These are phyloP conservation scores for Candida tetrigidarum DNA, from an alignment of 1,139 yeast species.

Conservation along the genomic window DNA sequence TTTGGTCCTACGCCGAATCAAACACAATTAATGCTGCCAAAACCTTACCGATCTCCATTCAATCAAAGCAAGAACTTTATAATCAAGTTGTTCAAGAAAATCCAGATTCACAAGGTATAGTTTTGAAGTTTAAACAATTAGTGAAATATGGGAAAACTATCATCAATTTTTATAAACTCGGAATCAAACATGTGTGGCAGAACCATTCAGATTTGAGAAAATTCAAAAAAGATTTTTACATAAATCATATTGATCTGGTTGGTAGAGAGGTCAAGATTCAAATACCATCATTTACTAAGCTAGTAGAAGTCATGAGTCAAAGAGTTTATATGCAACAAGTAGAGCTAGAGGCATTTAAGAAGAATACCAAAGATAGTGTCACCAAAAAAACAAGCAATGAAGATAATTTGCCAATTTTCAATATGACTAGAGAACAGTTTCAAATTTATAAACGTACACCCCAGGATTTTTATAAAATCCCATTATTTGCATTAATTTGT, in stretches of 20 bases:
- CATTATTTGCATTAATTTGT: constrained; percentile 62
- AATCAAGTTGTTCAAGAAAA: constrained; percentile 28
- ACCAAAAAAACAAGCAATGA: constrained; percentile 20
- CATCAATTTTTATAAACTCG: constrained; percentile 53
- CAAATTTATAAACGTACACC: constrained; percentile 62
- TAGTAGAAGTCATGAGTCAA: constrained; percentile 41
- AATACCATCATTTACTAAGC: constrained; percentile 29
- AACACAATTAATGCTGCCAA: constrained; percentile 33
- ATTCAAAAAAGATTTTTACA: constrained; percentile 25
- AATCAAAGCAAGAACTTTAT: constrained; percentile 34
- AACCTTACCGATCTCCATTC: constrained; percentile 43
- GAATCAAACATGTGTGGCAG: constrained; percentile 55
- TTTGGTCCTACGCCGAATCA: constrained; percentile 18
- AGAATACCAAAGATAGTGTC: constrained; percentile 23
- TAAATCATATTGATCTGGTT: constrained; percentile 27
- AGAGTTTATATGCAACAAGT: constrained; percentile 34
- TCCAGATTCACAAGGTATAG: constrained; percentile 22
- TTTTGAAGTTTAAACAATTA: constrained; percentile 38
- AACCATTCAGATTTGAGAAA: constrained; percentile 30
- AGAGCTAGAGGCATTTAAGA: constrained; percentile 25
- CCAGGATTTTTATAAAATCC: constrained; percentile 60
- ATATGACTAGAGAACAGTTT: constrained; percentile 56
- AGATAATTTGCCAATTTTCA: constrained; percentile 23
- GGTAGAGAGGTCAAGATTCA: constrained; percentile 30
- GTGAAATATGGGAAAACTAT: constrained; percentile 44